phyloP scores from a whole-genome alignment of 192 early-diverging fungal species.

The Backusella circina region DNA sequence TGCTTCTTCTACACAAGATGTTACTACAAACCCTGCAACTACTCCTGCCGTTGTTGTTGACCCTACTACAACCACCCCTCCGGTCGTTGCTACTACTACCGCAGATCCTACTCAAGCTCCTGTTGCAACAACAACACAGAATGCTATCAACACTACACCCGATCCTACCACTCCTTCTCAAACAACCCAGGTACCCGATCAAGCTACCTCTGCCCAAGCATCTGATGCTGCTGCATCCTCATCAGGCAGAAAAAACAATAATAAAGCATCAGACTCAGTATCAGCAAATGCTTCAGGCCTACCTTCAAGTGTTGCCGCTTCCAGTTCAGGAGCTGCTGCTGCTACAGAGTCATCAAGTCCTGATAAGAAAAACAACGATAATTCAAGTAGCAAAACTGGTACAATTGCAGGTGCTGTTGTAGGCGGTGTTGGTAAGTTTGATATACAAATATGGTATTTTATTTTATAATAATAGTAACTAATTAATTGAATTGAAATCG shows the following conservation, averaged over 20 bases:
- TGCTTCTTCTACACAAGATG: neutral
- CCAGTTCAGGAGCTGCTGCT: neutral
- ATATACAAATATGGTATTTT: neutral
- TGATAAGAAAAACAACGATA: neutral
- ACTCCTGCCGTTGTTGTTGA: neutral
- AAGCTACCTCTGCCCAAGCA: neutral
- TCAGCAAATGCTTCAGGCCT: neutral
- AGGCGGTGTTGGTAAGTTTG: conserved; percentile 13
- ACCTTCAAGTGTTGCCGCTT: neutral
- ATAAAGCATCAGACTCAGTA: neutral
- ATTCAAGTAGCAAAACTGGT: conserved; percentile 8
- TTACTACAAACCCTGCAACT: neutral
- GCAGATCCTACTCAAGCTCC: neutral
- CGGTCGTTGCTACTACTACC: neutral
- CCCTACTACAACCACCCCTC: neutral
- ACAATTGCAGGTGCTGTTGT: conserved; percentile 16
- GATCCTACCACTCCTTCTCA: neutral
- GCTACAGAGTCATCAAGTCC: neutral
- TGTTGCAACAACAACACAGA: neutral
- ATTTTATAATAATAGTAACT: neutral
- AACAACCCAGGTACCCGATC: neutral
- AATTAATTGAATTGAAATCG: neutral
- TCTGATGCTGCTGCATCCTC: neutral
- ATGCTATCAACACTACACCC: neutral
- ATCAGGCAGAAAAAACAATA: neutral